Conservation (phyloP, 441 rosid genomes). For the Mallotus repandus region DNA sequence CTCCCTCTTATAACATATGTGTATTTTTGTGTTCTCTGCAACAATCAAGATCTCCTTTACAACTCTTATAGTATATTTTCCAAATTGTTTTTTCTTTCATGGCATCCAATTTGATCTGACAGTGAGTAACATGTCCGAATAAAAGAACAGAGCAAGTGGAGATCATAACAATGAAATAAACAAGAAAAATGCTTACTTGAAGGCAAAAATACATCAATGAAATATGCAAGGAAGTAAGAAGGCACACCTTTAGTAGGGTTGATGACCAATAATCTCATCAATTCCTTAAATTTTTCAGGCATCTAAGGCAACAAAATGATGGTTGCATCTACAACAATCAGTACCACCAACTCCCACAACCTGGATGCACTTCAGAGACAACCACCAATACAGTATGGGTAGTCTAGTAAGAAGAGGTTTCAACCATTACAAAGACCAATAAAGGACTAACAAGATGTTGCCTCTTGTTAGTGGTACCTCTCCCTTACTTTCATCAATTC, state of each 20-base stretch:
- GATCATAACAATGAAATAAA: too few relatives aligned
- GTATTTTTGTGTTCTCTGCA: too few relatives aligned
- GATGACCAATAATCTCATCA: conserved; percentile 51
- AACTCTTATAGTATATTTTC: too few relatives aligned
- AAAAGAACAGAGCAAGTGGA: not conserved
- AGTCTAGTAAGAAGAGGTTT: not conserved
- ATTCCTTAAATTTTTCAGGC: conserved; percentile 54
- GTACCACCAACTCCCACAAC: conserved; percentile 16
- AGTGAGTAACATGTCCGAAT: conserved; percentile 34
- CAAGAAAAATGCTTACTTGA: too few relatives aligned
- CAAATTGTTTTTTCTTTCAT: too few relatives aligned
- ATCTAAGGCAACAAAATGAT: conserved; percentile 59
- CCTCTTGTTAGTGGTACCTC: conserved; percentile 2
- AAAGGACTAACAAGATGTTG: conserved; percentile 15
- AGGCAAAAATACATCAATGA: conserved; percentile 51
- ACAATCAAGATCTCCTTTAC: too few relatives aligned
- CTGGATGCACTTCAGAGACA: conserved; percentile 5
- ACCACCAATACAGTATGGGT: conserved; percentile 5
- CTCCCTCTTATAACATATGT: too few relatives aligned
- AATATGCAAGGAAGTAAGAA: conserved; percentile 56
- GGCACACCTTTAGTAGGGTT: conserved; percentile 53
- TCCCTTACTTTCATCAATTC: conserved; percentile 13
- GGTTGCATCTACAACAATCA: conserved; percentile 23
- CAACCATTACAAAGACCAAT: conserved; percentile 7
- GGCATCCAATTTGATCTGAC: too few relatives aligned